Evolutionary conservation across 2,329 filamentous ascomycete species (phyloP), one percentile per base, ranked within the genome.

Genomic region (Trichoderma breve): DNA sequence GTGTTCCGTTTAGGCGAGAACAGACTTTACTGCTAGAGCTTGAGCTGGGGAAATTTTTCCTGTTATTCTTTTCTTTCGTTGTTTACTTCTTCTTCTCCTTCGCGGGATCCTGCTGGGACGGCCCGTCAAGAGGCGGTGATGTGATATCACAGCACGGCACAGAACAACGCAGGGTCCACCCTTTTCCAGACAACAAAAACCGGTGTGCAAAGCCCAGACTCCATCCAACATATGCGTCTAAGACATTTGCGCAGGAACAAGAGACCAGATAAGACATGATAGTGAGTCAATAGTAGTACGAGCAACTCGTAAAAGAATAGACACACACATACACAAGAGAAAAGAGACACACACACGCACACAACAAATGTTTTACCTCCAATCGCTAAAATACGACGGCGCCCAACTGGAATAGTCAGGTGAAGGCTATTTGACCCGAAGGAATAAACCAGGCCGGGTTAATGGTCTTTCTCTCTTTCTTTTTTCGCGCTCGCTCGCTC

Each of bases 41-140:
- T 1, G 2, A 7, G 15, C 18, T 21, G 55, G 26, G 6, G 28
- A 3, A 32, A 28, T 26, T 9, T 30, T 30, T n/a, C 18, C 28
- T 12, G 55, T 15, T 6, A 43, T 21, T 51, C 2, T 4, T 4
- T n/a, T 28, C 24, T 1, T 55, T 39, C 2, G 5, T 11, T 36
- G n/a, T 3, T 28, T 36, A 30, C 12, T 36, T 47, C 9, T 34
- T 32, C 1, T n/a, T 18, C 6, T 7, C 2, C 4, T 34, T 34
- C 36, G 32, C 55, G 32, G 32, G 36, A 53, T 51, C 28, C 9
- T 28, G 8, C 12, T 58, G 36, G 65, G 57, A 70, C 36, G 66
- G 66, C 39, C 66, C 57, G 66, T 36, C 66, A 62, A 70, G 66
- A 70, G 55, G 66, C 57, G 39, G 57, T 70, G 66, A 70, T 67